Conservation (phyloP, 768 basidiomycete species). For the Gautieria morchelliformis region DNA sequence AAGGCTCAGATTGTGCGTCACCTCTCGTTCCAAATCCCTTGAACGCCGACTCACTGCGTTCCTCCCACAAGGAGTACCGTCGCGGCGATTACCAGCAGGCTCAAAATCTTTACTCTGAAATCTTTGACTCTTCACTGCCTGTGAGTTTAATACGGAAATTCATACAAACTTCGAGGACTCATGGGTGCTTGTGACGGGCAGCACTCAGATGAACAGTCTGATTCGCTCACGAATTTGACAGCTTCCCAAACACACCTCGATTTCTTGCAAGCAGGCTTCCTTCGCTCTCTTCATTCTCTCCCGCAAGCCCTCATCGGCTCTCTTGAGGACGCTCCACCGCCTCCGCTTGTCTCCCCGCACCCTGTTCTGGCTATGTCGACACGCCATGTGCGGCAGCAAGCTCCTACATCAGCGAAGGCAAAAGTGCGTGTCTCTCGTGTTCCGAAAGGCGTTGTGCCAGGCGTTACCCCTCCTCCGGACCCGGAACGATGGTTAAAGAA, state of each 20-base stretch:
- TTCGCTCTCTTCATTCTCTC: slow-evolving; percentile 51
- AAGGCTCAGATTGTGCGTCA: slow-evolving; percentile 78
- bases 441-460: slow-evolving; percentile 65
- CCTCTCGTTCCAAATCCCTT: not conserved
- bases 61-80: slow-evolving; percentile 55
- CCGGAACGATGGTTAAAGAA: slow-evolving; percentile 88
- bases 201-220: slow-evolving; percentile 82
- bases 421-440: slow-evolving; percentile 58
- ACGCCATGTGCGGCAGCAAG: slow-evolving; percentile 21
- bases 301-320: slow-evolving; percentile 39
- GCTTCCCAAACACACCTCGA: slow-evolving; percentile 77
- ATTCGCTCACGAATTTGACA: slow-evolving; percentile 76
- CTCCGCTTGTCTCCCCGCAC: slow-evolving; percentile 30
- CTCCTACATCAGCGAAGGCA: slow-evolving; percentile 23
- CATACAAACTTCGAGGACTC: not conserved
- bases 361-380: slow-evolving; percentile 17
- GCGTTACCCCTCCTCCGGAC: slow-evolving; percentile 75
- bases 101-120: slow-evolving; percentile 68
- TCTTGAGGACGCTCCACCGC: slow-evolving; percentile 57
- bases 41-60: not conserved
- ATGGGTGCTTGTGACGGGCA: slow-evolving; percentile 20
- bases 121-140: slow-evolving; percentile 68
- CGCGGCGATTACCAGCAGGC: slow-evolving; percentile 65
- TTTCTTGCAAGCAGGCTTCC: slow-evolving; percentile 66
- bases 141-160: slow-evolving; percentile 35